Conservation (phyloP, 768 basidiomycete species). For the Pulveroboletus sp. region DNA sequence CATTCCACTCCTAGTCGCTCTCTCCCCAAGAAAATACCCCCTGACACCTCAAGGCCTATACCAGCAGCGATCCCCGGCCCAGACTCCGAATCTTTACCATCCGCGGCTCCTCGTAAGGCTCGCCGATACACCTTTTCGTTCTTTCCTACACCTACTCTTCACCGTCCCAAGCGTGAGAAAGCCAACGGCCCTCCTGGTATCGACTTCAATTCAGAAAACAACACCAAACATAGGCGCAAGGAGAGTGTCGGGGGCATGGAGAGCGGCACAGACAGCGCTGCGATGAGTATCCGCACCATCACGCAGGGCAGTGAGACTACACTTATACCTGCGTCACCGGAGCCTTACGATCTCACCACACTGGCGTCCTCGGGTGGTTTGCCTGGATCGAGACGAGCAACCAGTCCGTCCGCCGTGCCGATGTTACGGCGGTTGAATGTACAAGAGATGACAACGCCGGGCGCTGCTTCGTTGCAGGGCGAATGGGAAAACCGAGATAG, state of each 20-base stretch:
- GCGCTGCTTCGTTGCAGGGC: neutral
- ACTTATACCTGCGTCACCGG: slow-evolving; percentile 2
- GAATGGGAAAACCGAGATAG: neutral
- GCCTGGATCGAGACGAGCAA: neutral
- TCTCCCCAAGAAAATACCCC: neutral
- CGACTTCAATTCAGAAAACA: neutral
- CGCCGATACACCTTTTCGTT: slow-evolving; percentile 27
- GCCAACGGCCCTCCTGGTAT: neutral
- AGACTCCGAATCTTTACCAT: neutral
- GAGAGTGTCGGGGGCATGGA: slow-evolving; percentile 1
- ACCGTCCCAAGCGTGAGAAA: slow-evolving; percentile 19
- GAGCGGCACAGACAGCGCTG: slow-evolving; percentile 17
- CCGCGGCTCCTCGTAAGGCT: slow-evolving; percentile 5
- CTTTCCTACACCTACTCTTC: slow-evolving; percentile 18
- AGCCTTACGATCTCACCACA: slow-evolving; percentile 7
- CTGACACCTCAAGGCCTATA: neutral
- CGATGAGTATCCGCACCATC: slow-evolving; percentile 21
- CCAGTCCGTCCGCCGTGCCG: slow-evolving; percentile 7
- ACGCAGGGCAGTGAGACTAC: slow-evolving; percentile 21
- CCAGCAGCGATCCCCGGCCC: neutral
- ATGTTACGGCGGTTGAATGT: slow-evolving; percentile 19
- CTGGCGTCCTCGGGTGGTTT: slow-evolving; percentile 4
- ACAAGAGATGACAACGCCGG: slow-evolving; percentile 6
- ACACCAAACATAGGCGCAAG: neutral
- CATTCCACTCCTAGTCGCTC: neutral